Conservation (phyloP, 1,139 yeast species). For the Yamadazyma buinensis region DNA sequence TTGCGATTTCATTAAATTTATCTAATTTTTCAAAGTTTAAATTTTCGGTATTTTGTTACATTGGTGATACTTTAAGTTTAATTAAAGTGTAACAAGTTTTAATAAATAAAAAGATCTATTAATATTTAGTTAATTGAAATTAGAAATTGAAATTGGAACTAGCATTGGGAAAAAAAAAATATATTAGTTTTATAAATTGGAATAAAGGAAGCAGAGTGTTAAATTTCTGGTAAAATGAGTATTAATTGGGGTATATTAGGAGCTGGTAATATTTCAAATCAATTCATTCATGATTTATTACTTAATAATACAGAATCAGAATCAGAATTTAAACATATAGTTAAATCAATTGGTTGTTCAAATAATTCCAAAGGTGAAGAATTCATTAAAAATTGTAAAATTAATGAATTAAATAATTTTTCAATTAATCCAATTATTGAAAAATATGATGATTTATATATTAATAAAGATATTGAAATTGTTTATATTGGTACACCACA, state of each 20-base stretch:
- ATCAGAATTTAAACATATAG: conserved; percentile 20
- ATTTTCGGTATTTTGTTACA: too few species aligned
- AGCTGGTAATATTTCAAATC: conserved; percentile 40
- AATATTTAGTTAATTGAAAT: too few species aligned
- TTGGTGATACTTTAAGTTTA: too few species aligned
- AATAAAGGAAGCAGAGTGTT: too few species aligned
- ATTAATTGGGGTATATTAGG: conserved; percentile 40
- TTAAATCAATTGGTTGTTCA: conserved; percentile 31
- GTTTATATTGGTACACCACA: conserved; percentile 63
- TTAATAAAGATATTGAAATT: conserved; percentile 43
- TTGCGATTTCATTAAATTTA: too few species aligned
- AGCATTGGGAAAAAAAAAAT: too few species aligned
- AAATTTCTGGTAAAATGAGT: conserved; percentile 1
- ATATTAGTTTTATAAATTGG: too few species aligned
- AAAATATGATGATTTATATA: conserved; percentile 34
- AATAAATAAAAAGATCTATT: too few species aligned
- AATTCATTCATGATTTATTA: conserved; percentile 33
- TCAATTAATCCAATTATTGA: conserved; percentile 13
- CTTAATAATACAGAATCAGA: conserved; percentile 20
- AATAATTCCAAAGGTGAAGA: conserved; percentile 21
- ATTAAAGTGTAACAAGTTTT: too few species aligned
- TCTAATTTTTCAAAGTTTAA: too few species aligned
- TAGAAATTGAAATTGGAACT: too few species aligned
- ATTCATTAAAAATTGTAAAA: conserved; percentile 14
- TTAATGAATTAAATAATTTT: conserved; percentile 5